Conservation (phyloP, 345 rosid species). For the Lenwebbia sp. region DNA sequence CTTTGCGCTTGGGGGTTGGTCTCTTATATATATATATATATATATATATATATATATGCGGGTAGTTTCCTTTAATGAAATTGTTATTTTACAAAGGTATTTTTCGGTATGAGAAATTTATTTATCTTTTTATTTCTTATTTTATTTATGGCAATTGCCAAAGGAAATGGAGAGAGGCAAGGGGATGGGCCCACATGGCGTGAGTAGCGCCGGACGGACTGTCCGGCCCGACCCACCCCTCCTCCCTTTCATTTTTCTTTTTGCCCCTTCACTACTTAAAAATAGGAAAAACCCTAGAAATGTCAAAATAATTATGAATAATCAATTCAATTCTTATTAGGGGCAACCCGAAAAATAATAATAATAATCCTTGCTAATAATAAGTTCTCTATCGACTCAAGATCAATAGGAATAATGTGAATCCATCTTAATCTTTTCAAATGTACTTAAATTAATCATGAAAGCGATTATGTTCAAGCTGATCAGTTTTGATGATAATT, state of each 20-base stretch:
- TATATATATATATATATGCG: neutral
- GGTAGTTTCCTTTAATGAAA: neutral
- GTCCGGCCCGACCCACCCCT: neutral
- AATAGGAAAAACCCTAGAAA: neutral
- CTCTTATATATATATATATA: neutral
- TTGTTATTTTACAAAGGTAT: neutral
- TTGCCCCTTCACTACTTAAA: neutral
- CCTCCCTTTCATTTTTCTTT: neutral
- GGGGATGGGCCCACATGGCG: neutral
- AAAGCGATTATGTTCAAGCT: too few relatives aligned
- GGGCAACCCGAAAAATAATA: neutral
- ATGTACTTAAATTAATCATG: too few relatives aligned
- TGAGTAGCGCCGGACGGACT: neutral
- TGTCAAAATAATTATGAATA: neutral
- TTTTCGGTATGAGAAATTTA: neutral
- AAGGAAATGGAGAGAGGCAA: neutral
- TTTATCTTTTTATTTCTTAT: neutral
- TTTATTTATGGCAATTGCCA: neutral
- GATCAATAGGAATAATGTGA: too few relatives aligned
- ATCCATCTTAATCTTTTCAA: too few relatives aligned
- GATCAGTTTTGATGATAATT: too few relatives aligned
- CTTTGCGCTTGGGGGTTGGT: neutral
- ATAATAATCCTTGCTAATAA: neutral
- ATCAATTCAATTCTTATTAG: neutral
- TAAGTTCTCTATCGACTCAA: too few relatives aligned